These are phyloP conservation scores for Cutaneotrichosporon sp. DNA, from an alignment of 1,284 basidiomycete genomes.

Conservation along the genomic window DNA sequence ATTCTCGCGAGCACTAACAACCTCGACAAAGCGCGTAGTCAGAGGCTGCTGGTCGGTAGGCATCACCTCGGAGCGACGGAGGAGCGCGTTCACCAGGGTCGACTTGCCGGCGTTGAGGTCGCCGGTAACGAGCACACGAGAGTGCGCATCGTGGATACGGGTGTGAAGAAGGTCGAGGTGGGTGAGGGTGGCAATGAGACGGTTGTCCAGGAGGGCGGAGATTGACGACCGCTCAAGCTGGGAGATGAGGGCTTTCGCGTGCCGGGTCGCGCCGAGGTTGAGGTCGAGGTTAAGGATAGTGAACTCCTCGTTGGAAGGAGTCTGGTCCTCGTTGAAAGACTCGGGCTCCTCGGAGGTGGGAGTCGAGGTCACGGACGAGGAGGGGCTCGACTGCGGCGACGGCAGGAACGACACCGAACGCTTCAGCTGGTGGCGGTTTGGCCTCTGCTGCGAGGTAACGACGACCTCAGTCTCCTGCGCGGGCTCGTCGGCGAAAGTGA, in stretches of 20 bases:
- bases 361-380: background rate
- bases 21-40: constrained; percentile 96
- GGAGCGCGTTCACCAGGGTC: constrained; percentile 93
- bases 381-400: background rate
- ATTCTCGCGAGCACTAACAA: constrained; percentile 88
- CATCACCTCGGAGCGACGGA: constrained; percentile 80
- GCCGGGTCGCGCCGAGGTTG: constrained; percentile 76
- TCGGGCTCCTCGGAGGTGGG: background rate
- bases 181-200: constrained; percentile 71
- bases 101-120: constrained; percentile 99
- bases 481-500: constrained; percentile 81
- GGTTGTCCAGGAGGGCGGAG: constrained; percentile 85
- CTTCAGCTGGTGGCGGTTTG: constrained; percentile 58
- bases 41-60: constrained; percentile 98
- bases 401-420: constrained; percentile 37
- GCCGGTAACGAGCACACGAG: constrained; percentile 97
- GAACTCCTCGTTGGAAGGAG: constrained; percentile 61
- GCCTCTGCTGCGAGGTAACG: constrained; percentile 56
- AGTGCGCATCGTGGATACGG: constrained; percentile 88
- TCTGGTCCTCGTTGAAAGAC: background rate
- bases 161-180: constrained; percentile 84
- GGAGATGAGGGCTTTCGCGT: constrained; percentile 78
- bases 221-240: constrained; percentile 92
- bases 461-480: constrained; percentile 67
- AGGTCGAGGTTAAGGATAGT: constrained; percentile 88